Conservation (phyloP, 1,284 basidiomycete genomes). For the Irpex lacteus region DNA sequence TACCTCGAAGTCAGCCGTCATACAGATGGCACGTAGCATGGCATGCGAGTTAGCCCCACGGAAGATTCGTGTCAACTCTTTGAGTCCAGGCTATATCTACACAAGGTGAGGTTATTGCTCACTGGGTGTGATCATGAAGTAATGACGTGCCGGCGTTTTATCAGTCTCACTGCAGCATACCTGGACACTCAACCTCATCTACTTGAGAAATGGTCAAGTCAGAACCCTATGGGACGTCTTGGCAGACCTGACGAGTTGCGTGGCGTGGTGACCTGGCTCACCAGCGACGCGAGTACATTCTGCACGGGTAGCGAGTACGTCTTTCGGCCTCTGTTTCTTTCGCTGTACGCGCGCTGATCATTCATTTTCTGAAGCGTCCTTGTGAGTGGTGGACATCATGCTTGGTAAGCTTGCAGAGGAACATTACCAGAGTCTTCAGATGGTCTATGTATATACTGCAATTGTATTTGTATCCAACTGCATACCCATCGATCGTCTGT, state of each 20-base stretch:
- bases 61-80: conserved; percentile 71
- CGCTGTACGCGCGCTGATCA: conserved; percentile 6
- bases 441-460: not conserved
- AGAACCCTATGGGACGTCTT: conserved; percentile 77
- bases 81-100: conserved; percentile 76
- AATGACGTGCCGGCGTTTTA: not conserved
- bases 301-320: conserved; percentile 77
- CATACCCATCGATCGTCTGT: too few relatives aligned
- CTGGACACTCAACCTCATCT: conserved; percentile 70
- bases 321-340: not conserved
- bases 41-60: conserved; percentile 77
- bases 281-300: conserved; percentile 73
- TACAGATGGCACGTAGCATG: conserved; percentile 83
- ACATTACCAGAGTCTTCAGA: not conserved
- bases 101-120: too few relatives aligned
- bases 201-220: conserved; percentile 68
- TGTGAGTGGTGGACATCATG: conserved; percentile 68
- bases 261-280: conserved; percentile 77
- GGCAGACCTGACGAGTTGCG: conserved; percentile 76
- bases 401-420: conserved; percentile 46
- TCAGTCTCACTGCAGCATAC: conserved; percentile 76
- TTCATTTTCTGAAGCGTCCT: conserved; percentile 46
- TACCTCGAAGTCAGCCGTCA: conserved; percentile 76
- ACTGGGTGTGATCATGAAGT: too few relatives aligned
- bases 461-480: too few relatives aligned